Evolutionary conservation across 805 yeast genomes (phyloP), one percentile per base, ranked within the genome.

Genomic region (Suhomyces sp.): DNA sequence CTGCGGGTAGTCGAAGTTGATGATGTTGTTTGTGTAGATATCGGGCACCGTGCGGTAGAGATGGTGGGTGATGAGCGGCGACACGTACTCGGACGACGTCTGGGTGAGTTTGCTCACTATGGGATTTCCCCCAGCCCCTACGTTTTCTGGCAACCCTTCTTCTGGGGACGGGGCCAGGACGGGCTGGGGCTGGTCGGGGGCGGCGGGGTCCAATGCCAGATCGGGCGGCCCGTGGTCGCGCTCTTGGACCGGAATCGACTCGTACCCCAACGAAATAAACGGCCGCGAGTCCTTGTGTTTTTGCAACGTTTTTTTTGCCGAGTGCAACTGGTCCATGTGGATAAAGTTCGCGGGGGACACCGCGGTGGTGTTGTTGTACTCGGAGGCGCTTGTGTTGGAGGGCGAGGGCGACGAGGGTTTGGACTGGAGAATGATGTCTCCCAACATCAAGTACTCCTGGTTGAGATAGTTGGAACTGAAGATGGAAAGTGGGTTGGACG

Each of bases 1-100:
- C 56, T 74, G 78, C 3, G 89, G 87, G 62, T 84, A 84, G 56
- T 83, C 84, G 60, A 82, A 84, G 49, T 84, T 79, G 50, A 75
- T 75, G 49, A 72, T 68, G 59, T 60, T 78, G 68, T 65, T 79
- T 51, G 70, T 68, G 70, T 68, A 82, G 65, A 73, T 81, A 73
- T 73, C 84, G 69, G 54, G 83, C 61, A 65, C 78, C 45, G 80
- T 67, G 73, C 81, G 67, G 55, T 82, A 81, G 13, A 82, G 69
- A 62, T 84, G 85, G 55, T 86, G 77, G 52, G 83, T 72, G 10
- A 80, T 73, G 53, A 84, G 63, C 6, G 88, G 88, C 3, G 85
- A 77, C 3, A 84, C 78, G 62, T 83, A 84, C 47, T 76, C 80
- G 9, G 69, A 50, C 31, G 50, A 35, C 6, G 52, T 36, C 22